Percentiles rank a stretch among this genome's conserved stretches.
Evolutionary conservation across 2,329 filamentous ascomycete species (phyloP).

Genomic region (Metarhizium humberi): DNA sequence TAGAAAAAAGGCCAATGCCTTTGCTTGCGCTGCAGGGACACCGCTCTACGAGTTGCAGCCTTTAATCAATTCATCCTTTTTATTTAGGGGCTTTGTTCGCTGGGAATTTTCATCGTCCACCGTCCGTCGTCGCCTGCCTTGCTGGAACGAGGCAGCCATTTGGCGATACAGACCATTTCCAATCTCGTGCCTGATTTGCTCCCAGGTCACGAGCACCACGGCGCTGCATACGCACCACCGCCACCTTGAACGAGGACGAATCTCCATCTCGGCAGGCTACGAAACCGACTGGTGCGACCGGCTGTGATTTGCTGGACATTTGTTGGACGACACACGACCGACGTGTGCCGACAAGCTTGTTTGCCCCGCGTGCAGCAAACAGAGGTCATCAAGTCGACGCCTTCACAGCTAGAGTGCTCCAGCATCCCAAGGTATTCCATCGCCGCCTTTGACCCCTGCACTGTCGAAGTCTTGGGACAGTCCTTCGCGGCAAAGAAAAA

Average conservation of each 20-base stretch:
- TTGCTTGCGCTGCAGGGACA: neutral
- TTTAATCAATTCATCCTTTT: neutral
- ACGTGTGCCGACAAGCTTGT: neutral
- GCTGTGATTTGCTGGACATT: neutral
- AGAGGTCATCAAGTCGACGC: neutral
- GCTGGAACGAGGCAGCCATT: no score
- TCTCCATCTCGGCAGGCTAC: neutral
- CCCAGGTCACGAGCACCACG: slow-evolving; percentile 2
- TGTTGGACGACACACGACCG: neutral
- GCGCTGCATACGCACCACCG: neutral
- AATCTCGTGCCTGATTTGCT: slow-evolving; percentile 1
- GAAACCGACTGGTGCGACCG: neutral
- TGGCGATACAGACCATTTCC: no score
- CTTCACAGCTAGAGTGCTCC: neutral
- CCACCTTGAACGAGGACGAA: neutral
- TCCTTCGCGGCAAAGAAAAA: neutral
- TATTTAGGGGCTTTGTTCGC: no score
- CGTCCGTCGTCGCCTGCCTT: no score
- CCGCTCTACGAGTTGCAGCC: neutral
- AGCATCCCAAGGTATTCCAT: neutral
- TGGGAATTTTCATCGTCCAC: no score
- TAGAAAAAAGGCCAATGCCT: neutral
- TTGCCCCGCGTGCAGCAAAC: neutral
- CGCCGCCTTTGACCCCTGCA: neutral
- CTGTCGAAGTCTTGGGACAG: no score